Percentiles rank a stretch among this genome's conserved stretches.
phyloP scores from a whole-genome alignment of 2,329 filamentous ascomycete genomes.

The Proliferodiscus dingleyae region DNA sequence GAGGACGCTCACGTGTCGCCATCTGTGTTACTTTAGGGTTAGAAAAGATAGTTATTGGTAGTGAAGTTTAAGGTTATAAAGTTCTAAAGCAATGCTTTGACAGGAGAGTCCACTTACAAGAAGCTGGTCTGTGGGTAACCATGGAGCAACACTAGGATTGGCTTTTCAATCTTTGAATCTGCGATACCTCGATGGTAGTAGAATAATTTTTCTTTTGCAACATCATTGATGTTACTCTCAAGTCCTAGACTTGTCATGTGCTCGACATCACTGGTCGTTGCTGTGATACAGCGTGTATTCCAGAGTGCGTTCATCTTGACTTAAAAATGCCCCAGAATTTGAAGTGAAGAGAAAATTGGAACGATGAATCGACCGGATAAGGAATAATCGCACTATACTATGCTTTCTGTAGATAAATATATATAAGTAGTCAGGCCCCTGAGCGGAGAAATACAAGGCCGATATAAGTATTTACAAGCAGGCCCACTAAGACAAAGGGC shows the following conservation, averaged over 20 bases:
- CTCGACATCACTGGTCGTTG: constrained; percentile 3
- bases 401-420: no score
- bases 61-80: no score
- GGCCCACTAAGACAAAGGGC: no score
- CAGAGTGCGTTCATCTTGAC: background rate
- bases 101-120: constrained; percentile 23
- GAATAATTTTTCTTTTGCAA: constrained; percentile 9
- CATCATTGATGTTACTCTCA: constrained; percentile 12
- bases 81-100: no score
- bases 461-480: no score
- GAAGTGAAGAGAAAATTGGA: no score
- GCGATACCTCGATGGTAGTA: constrained; percentile 13
- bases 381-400: no score
- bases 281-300: constrained; percentile 2
- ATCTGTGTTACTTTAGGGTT: constrained; percentile 2
- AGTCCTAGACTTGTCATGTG: constrained; percentile 16
- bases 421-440: no score
- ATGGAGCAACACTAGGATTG: constrained; percentile 40
- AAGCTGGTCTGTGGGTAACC: constrained; percentile 40
- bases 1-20: constrained; percentile 16
- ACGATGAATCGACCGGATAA: no score
- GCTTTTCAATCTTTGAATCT: constrained; percentile 15
- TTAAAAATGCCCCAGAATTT: background rate
- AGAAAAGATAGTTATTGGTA: background rate
- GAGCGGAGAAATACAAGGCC: no score